A percentile compares a stretch with the other conserved stretches of the same genome.
Evolutionary conservation across 2,329 filamentous ascomycete genomes (phyloP).

Genomic region (Drechslera avenae): DNA sequence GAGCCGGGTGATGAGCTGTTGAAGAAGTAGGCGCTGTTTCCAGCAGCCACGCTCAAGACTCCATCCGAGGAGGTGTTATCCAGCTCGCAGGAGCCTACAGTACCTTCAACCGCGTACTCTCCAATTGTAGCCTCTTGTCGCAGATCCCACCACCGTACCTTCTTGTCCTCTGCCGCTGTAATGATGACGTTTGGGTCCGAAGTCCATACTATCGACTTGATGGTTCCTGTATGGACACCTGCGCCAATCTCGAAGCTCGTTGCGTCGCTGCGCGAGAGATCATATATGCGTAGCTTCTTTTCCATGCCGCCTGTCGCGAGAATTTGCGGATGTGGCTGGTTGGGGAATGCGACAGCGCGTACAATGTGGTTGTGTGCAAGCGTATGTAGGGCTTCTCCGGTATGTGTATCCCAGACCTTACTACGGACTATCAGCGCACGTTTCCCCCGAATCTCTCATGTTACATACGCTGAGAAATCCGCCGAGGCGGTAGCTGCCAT

Average conservation of each 20-base stretch:
- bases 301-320: conserved; percentile 93
- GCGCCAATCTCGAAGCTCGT: conserved; percentile 84
- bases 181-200: conserved; percentile 85
- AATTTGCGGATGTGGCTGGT: conserved; percentile 75
- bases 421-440: conserved; percentile 55
- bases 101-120: conserved; percentile 77
- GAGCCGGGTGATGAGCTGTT: conserved; percentile 71
- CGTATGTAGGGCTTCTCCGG: conserved; percentile 84
- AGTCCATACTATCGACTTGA: conserved; percentile 97
- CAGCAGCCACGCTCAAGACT: conserved; percentile 88
- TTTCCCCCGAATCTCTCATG: accelerated
- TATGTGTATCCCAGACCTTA: conserved; percentile 97
- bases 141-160: conserved; percentile 92
- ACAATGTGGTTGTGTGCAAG: conserved; percentile 95
- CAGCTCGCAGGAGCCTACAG: conserved; percentile 91
- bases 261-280: conserved; percentile 67
- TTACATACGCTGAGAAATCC: conserved; percentile 85
- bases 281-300: conserved; percentile 94
- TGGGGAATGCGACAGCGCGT: conserved; percentile 81
- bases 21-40: conserved; percentile 93
- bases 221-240: conserved; percentile 81
- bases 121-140: conserved; percentile 75
- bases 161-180: conserved; percentile 89
- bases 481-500: conserved; percentile 92
- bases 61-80: conserved; percentile 66